Base-by-base conservation (phyloP, 208 protist genomes). In the Trypanosoma platydactyli region DNA sequence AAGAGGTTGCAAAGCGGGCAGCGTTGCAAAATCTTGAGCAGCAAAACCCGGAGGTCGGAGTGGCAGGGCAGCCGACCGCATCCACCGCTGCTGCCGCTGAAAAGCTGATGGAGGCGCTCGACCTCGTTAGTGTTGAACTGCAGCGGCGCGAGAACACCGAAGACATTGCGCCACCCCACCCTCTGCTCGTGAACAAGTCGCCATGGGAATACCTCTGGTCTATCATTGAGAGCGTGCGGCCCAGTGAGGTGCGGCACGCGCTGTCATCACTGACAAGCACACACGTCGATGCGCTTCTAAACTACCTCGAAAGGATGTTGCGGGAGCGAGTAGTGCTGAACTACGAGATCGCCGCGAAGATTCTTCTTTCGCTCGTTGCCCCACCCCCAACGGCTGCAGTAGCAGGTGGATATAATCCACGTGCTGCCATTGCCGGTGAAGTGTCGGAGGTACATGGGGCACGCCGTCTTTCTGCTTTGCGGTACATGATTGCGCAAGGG, bases 161-260 rank as follows among this genome's bases (percentile, higher is more conserved):
- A 24, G 90, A 93, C 40, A 50, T 49, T 22, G 41, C 35, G 7
- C 77, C 73, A 16, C 81, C 78, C 5, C 84, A 93, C 68, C 84
- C 84, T 4, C 71, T 96, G 40, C 77, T 90, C 48, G 59, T 65
- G 13, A 89, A 92, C 70, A 70, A 77, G 45, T 79, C 78, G 7
- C 79, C 84, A 41, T 94, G 85, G 81, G 85, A 89, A 67, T 94
- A 92, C 63, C 71, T 96, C 20, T 96, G 87, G 86, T 79, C 77
- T 9, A 75, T 86, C 20, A 77, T 96, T 30, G 87, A 93, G 50
- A 81, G 76, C 56, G 85, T 96, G 29, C 88, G 88, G 1, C 85
- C 90, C 9, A 91, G 83, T 49, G 86, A 94, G 57, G 64, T 96
- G 54, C 87, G 83, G 45, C 84, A 96, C 72, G 86, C 87, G 0